Conservation (phyloP, 257 asterid species). For the Mentha longifolia region DNA sequence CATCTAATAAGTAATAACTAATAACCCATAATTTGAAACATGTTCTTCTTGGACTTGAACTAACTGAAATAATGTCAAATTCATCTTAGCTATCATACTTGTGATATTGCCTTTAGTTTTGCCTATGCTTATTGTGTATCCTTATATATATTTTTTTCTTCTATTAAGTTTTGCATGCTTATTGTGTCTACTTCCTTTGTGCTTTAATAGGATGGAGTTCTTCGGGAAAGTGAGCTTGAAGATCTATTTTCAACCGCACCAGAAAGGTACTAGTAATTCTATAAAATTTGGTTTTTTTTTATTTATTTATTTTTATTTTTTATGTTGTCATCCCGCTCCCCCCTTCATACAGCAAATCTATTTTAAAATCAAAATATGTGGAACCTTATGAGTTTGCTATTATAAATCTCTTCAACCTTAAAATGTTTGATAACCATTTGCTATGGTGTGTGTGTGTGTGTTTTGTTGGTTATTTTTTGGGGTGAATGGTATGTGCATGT, state of each 20-base stretch:
- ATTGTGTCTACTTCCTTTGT: slow-evolving; percentile 31
- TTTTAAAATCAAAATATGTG: neutral
- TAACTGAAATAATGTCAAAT: neutral
- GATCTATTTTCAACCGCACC: slow-evolving; percentile 97
- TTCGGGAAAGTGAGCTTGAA: slow-evolving; percentile 77
- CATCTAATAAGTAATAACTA: too few species aligned
- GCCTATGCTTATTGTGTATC: neutral
- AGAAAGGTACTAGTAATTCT: slow-evolving; percentile 61
- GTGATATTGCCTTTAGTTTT: neutral
- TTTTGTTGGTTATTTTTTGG: slow-evolving; percentile 2
- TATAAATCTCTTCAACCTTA: neutral
- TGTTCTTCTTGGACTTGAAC: slow-evolving; percentile 3
- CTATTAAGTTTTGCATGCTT: slow-evolving; percentile 2
- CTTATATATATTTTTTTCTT: neutral
- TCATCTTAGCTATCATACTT: slow-evolving; percentile 15
- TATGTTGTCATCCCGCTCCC: neutral
- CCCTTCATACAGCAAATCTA: slow-evolving; percentile 7
- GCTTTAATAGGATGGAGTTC: slow-evolving; percentile 85
- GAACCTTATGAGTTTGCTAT: slow-evolving; percentile 22
- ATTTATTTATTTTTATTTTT: too few species aligned
- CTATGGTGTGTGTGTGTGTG: neutral
- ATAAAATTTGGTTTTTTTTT: slow-evolving; percentile 16
- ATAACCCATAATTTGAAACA: too few species aligned
- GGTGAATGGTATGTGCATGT: neutral
- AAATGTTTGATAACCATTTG: neutral